Evolutionary conservation across 2,329 filamentous ascomycete species (phyloP).

Genomic region (Emergomyces africanus): DNA sequence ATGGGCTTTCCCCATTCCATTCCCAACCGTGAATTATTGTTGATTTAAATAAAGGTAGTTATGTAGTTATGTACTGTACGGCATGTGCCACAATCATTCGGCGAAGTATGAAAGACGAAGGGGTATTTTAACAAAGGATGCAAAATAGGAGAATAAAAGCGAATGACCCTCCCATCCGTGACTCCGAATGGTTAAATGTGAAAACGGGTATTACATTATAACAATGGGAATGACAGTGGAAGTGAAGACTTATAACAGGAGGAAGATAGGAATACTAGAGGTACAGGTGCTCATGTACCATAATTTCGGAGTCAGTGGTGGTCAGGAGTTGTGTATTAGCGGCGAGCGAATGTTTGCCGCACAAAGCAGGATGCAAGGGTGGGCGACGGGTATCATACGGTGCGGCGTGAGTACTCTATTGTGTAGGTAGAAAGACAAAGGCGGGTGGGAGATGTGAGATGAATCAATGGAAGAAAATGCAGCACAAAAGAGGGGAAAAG

Average conservation of each 20-base stretch:
- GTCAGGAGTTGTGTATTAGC: background rate
- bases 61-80: background rate
- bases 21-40: background rate
- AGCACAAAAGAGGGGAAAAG: background rate
- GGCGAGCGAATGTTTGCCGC: background rate
- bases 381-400: background rate
- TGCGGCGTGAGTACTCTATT: background rate
- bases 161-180: background rate
- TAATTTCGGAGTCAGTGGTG: background rate
- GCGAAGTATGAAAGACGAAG: background rate
- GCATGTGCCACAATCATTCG: background rate
- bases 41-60: background rate
- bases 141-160: background rate
- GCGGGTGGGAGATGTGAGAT: too few relatives aligned
- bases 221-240: background rate
- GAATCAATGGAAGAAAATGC: background rate
- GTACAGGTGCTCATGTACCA: background rate
- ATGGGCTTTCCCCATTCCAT: too few relatives aligned
- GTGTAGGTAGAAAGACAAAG: background rate
- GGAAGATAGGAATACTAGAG: background rate
- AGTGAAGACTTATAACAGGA: too few relatives aligned
- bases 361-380: background rate
- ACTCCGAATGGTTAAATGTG: background rate
- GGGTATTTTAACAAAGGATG: background rate
- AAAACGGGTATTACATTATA: background rate